phyloP scores from a whole-genome alignment of 768 basidiomycete species.

The Boletus fagicola region DNA sequence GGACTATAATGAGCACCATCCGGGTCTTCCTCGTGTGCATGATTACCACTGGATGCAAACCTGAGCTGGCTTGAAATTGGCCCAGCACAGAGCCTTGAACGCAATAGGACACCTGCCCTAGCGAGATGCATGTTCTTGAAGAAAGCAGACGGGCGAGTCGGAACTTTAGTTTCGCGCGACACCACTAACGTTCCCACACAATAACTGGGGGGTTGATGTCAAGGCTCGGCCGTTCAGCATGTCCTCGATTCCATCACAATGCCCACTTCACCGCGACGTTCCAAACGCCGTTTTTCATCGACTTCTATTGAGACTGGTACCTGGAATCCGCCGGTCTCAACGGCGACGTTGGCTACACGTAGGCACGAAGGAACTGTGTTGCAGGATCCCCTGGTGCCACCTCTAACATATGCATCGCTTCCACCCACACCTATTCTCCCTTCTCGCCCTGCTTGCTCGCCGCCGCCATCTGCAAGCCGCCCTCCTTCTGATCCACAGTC shows the following conservation, averaged over 20 bases:
- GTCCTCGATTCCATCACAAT: slow-evolving; percentile 9
- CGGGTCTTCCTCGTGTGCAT: slow-evolving; percentile 40
- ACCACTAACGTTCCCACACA: slow-evolving; percentile 18
- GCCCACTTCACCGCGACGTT: slow-evolving; percentile 35
- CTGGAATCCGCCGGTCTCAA: slow-evolving; percentile 22
- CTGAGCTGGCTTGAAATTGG: slow-evolving; percentile 38
- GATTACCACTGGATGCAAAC: slow-evolving; percentile 42
- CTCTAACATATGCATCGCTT: slow-evolving; percentile 66
- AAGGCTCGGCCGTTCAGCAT: background rate
- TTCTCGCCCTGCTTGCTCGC: slow-evolving; percentile 37
- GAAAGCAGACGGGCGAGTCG: background rate
- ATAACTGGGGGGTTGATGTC: background rate
- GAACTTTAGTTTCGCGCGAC: background rate
- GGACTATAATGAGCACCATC: slow-evolving; percentile 46
- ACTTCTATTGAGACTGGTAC: slow-evolving; percentile 24
- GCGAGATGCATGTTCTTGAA: slow-evolving; percentile 31
- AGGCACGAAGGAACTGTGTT: slow-evolving; percentile 9
- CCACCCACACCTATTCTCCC: slow-evolving; percentile 68
- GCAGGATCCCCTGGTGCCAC: slow-evolving; percentile 25
- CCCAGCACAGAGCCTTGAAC: slow-evolving; percentile 31
- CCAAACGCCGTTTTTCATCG: slow-evolving; percentile 34
- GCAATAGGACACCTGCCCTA: slow-evolving; percentile 37
- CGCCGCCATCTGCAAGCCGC: slow-evolving; percentile 19
- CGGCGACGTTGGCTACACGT: slow-evolving; percentile 12
- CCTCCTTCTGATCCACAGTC: slow-evolving; percentile 17